Evolutionary conservation across 768 basidiomycete species (phyloP).

Genomic region (Boletellus emodensis): DNA sequence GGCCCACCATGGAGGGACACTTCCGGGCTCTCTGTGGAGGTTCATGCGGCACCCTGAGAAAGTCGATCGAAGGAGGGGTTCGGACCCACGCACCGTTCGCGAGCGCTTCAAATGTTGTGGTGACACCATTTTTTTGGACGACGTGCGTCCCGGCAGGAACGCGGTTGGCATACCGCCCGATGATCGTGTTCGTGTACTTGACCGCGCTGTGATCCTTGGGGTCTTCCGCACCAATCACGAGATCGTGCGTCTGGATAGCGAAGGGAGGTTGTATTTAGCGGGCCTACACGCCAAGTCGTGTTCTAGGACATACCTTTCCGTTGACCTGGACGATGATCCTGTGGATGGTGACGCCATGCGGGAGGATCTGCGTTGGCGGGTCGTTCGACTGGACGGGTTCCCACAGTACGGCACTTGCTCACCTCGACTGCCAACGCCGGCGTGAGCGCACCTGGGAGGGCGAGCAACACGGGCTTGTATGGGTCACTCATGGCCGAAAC

Average conservation of each 20-base stretch:
- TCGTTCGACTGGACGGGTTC: not conserved
- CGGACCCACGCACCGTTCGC: constrained; percentile 30
- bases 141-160: constrained; percentile 56
- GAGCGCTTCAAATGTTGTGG: constrained; percentile 42
- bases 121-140: constrained; percentile 51
- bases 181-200: constrained; percentile 69
- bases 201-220: constrained; percentile 54
- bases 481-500: constrained; percentile 32
- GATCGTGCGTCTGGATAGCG: constrained; percentile 59
- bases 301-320: constrained; percentile 45
- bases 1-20: constrained; percentile 76
- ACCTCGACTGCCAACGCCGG: constrained; percentile 65
- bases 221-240: constrained; percentile 68
- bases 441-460: constrained; percentile 47
- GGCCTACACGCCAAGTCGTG: too few species aligned
- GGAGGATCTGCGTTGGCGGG: constrained; percentile 46
- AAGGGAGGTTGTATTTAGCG: not conserved
- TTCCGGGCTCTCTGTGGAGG: constrained; percentile 38
- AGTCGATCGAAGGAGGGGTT: not conserved
- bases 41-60: not conserved
- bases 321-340: constrained; percentile 60
- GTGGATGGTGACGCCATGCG: constrained; percentile 66
- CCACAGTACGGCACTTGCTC: constrained; percentile 11
- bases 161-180: constrained; percentile 72
- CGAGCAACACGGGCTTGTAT: constrained; percentile 50